Percentiles rank a stretch among this genome's conserved stretches.
Conservation (phyloP, 129 eudicot species). For the Helianthus annuus region HanXRQr2.0-SUNRISE NC_035441.2:173723807-173724306, state of each 20-base stretch:
- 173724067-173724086: conserved; percentile 40
- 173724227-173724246: conserved; percentile 6
- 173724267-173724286: conserved; percentile 2
- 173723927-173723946: conserved; percentile 23
- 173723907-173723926: conserved; percentile 35
- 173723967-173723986: conserved; percentile 42
- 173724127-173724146: conserved; percentile 32
- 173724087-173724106: conserved; percentile 23
- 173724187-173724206: conserved; percentile 21
- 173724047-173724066: conserved; percentile 35
- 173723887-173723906: conserved; percentile 32
- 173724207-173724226: conserved; percentile 22
- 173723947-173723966: conserved; percentile 41
- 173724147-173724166: conserved; percentile 26
- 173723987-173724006: conserved; percentile 23
- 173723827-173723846: conserved; percentile 35
- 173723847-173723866: conserved; percentile 36
- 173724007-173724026: conserved; percentile 36
- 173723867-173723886: conserved; percentile 29
- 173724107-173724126: conserved; percentile 23
- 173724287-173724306: background rate
- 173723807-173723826: background rate
- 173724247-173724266: background rate
- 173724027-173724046: conserved; percentile 32
- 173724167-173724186: conserved; percentile 8